phyloP scores from a whole-genome alignment of 805 yeast species.

The Kluyveromyces siamensis region DNA sequence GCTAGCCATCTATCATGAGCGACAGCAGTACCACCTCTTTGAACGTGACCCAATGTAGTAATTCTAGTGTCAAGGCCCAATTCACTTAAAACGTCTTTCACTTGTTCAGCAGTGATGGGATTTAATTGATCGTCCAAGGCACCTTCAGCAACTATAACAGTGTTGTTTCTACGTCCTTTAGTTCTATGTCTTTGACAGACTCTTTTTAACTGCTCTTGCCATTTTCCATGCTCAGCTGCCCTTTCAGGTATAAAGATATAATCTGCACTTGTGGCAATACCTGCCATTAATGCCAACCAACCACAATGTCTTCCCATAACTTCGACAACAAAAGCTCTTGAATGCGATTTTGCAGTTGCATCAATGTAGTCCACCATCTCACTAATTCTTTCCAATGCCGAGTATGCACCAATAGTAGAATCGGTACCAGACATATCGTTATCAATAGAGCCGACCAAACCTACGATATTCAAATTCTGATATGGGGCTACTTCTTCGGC shows the following conservation, averaged over 20 bases:
- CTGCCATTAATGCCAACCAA: conserved; percentile 97
- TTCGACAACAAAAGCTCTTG: conserved; percentile 94
- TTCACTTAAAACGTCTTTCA: conserved; percentile 71
- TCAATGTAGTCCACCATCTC: conserved; percentile 93
- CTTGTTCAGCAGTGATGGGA: conserved; percentile 74
- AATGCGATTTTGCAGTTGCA: conserved; percentile 95
- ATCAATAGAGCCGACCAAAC: conserved; percentile 94
- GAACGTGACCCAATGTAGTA: conserved; percentile 95
- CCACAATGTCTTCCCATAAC: conserved; percentile 99
- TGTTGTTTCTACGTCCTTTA: conserved; percentile 87
- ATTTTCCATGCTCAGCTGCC: conserved; percentile 64
- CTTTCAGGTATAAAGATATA: conserved; percentile 89
- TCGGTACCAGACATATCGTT: conserved; percentile 98
- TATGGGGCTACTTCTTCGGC: conserved; percentile 50
- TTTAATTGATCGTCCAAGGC: conserved; percentile 77
- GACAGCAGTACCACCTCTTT: conserved; percentile 97
- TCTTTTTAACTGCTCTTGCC: conserved; percentile 74
- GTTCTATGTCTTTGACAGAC: conserved; percentile 72
- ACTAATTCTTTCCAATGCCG: conserved; percentile 87
- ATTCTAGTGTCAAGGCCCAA: conserved; percentile 90
- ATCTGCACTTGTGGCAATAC: conserved; percentile 94
- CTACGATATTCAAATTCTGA: conserved; percentile 75
- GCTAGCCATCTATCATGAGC: conserved; percentile 89
- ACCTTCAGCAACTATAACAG: conserved; percentile 97
- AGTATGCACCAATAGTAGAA: conserved; percentile 92